Conservation (phyloP, 768 basidiomycete species). For the Flagelloscypha sp. region DNA sequence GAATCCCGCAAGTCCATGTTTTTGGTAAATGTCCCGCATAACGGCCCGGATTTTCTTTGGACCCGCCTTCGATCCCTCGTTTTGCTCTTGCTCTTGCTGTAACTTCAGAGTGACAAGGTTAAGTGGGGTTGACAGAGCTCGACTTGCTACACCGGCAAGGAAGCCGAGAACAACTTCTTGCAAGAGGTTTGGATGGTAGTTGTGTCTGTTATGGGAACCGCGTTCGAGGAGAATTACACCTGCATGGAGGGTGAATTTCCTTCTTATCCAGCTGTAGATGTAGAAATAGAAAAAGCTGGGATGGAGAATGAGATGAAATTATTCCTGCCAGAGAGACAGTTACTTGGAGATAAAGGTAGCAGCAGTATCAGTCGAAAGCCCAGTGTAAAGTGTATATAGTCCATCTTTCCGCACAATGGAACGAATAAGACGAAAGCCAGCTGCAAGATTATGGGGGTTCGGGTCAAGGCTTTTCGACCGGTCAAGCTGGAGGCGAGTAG, state of each 20-base stretch:
- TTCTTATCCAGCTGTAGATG: constrained; percentile 47
- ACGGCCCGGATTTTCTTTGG: constrained; percentile 19
- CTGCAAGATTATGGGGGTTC: constrained; percentile 2
- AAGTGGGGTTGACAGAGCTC: constrained; percentile 46
- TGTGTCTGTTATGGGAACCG: no score
- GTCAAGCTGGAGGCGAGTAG: constrained; percentile 40
- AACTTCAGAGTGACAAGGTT: constrained; percentile 48
- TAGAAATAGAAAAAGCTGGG: constrained; percentile 54
- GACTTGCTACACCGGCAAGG: constrained; percentile 46
- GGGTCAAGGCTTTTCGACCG: constrained; percentile 5
- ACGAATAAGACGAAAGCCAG: constrained; percentile 29
- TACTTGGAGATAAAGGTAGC: constrained; percentile 49
- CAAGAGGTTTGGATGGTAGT: no score
- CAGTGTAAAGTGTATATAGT: constrained; percentile 39
- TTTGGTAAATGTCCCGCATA: constrained; percentile 34
- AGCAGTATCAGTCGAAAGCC: constrained; percentile 42
- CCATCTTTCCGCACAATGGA: constrained; percentile 33
- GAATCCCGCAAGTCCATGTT: constrained; percentile 44
- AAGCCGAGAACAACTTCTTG: constrained; percentile 51
- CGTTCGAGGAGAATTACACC: no score
- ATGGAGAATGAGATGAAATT: neutral
- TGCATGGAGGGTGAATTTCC: no score
- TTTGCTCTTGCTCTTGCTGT: constrained; percentile 34
- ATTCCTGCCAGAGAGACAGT: constrained; percentile 7
- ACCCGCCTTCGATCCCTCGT: constrained; percentile 18